A percentile compares a stretch with the other conserved stretches of the same genome.
Evolutionary conservation across 2,329 filamentous ascomycete genomes (phyloP).

Genomic region (Sclerotinia trifoliorum): DNA sequence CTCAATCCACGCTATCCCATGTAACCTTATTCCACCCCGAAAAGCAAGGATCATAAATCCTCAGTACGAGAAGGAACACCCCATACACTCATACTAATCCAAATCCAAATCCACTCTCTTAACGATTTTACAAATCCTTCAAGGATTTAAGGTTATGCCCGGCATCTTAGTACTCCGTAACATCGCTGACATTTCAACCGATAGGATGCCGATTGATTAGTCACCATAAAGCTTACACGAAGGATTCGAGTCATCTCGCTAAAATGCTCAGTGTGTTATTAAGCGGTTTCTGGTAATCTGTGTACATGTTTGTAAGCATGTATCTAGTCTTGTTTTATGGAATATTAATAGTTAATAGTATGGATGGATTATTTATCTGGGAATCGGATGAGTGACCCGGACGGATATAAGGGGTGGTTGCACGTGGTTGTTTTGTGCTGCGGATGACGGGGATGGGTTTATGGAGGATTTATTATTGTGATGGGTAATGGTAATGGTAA

Average conservation of each 20-base stretch:
- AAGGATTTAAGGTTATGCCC: background rate
- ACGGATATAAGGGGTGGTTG: background rate
- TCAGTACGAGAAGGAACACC: constrained; percentile 7
- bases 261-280: background rate
- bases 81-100: background rate
- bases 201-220: background rate
- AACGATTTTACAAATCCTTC: background rate
- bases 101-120: background rate
- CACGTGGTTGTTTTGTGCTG: background rate
- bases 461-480: no score
- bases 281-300: background rate
- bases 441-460: no score
- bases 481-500: no score
- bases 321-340: background rate
- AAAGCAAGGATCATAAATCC: background rate
- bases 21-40: no score
- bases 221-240: background rate
- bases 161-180: background rate
- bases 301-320: background rate
- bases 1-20: background rate
- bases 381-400: background rate
- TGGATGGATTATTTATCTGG: background rate
- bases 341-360: no score
- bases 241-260: background rate
- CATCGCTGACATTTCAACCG: background rate